Conservation (phyloP, 2,329 filamentous ascomycete species). For the Microdochium bolleyi region DNA sequence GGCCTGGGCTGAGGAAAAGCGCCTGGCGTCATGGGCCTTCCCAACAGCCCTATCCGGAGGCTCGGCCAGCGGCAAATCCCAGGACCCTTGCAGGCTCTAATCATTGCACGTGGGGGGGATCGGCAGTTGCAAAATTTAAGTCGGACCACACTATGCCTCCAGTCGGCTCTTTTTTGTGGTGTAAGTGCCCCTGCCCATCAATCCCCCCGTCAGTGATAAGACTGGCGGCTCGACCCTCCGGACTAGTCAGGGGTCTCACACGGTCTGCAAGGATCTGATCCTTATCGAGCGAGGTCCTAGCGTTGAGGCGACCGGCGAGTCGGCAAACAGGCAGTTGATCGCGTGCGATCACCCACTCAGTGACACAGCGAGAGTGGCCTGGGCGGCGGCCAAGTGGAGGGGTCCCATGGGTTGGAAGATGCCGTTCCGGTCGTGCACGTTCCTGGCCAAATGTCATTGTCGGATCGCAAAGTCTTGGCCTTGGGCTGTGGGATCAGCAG, state of each 20-base stretch:
- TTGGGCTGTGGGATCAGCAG: not conserved
- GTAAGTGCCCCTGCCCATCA: not conserved
- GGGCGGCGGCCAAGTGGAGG: not conserved
- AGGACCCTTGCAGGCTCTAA: not conserved
- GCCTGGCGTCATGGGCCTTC: not conserved
- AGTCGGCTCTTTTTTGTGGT: not conserved
- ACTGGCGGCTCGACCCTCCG: not conserved
- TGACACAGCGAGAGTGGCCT: not conserved
- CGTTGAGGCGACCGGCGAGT: too few species aligned
- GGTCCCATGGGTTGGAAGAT: not conserved
- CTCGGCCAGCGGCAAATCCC: too few species aligned
- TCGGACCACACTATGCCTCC: not conserved
- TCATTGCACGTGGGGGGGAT: not conserved
- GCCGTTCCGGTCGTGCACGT: not conserved
- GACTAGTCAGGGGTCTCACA: too few species aligned
- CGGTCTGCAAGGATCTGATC: too few species aligned
- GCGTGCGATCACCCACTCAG: not conserved
- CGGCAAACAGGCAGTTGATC: not conserved
- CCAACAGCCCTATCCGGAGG: too few species aligned
- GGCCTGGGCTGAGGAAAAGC: not conserved
- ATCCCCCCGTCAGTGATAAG: not conserved
- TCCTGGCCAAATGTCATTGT: not conserved
- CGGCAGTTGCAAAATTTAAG: not conserved
- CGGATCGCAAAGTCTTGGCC: not conserved
- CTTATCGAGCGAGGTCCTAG: too few species aligned